A percentile compares a stretch with the other conserved stretches of the same genome.
These are phyloP conservation scores for Candida morakotiae DNA, from an alignment of 805 yeast species.

Conservation along the genomic window DNA sequence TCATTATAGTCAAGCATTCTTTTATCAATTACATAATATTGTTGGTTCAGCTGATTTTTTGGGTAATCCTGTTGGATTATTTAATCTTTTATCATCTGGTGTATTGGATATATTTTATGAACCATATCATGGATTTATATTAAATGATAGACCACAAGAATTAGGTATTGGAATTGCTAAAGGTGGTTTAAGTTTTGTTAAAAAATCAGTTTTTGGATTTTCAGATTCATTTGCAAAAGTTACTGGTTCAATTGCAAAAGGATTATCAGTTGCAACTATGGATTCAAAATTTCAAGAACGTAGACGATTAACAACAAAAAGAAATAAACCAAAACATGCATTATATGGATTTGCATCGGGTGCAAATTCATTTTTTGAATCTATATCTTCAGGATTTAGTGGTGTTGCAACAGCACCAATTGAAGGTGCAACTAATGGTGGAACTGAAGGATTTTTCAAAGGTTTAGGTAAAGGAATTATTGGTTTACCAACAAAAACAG, in stretches of 20 bases:
- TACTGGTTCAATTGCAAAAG: constrained; percentile 93
- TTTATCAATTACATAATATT: constrained; percentile 87
- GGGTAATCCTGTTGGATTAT: constrained; percentile 96
- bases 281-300: constrained; percentile 81
- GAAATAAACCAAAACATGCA: constrained; percentile 82
- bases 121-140: constrained; percentile 92
- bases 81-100: constrained; percentile 90
- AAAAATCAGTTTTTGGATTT: constrained; percentile 91
- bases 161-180: constrained; percentile 92
- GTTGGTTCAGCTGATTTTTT: constrained; percentile 94
- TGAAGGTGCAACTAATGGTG: constrained; percentile 84
- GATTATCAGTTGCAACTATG: constrained; percentile 84
- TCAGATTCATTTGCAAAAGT: constrained; percentile 91
- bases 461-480: constrained; percentile 94
- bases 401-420: constrained; percentile 91
- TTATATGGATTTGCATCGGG: constrained; percentile 80
- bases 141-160: constrained; percentile 95
- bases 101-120: constrained; percentile 95
- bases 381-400: constrained; percentile 79
- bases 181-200: constrained; percentile 91
- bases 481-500: constrained; percentile 95
- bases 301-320: constrained; percentile 67
- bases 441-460: constrained; percentile 86
- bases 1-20: constrained; percentile 88
- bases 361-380: constrained; percentile 83